Conservation (phyloP, 2,329 filamentous ascomycete genomes). For the Diaporthe caulivora region DNA sequence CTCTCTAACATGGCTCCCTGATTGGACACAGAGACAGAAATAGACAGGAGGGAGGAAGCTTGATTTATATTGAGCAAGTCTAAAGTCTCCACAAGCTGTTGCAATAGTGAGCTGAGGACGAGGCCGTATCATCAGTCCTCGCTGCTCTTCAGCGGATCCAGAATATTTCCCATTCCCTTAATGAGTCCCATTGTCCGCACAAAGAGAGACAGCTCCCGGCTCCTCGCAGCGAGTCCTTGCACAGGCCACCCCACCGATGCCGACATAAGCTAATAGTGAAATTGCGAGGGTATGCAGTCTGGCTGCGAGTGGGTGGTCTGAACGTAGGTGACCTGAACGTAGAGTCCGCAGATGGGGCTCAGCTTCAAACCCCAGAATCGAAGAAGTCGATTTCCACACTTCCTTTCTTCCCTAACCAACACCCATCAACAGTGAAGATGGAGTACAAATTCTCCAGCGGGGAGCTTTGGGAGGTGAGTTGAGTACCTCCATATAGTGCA, state of each 20-base stretch:
- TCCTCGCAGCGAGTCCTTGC: neutral
- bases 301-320: neutral
- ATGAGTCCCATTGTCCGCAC: too few relatives aligned
- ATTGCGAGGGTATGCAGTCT: neutral
- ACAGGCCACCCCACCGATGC: neutral
- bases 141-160: neutral
- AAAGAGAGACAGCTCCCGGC: neutral
- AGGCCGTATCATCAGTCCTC: neutral
- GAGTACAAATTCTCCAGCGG: neutral
- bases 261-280: neutral
- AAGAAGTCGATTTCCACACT: neutral
- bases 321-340: slow-evolving; percentile 9
- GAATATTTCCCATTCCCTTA: too few relatives aligned
- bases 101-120: neutral
- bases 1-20: neutral
- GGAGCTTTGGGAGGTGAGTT: neutral
- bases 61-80: neutral
- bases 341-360: neutral
- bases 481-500: neutral
- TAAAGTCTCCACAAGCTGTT: neutral
- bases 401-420: neutral
- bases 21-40: neutral
- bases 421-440: slow-evolving; percentile 4
- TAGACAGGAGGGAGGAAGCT: neutral
- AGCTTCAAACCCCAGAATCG: neutral